These are phyloP conservation scores for Orbilia oligospora DNA, from an alignment of 2,329 filamentous ascomycete species.

Conservation along the genomic window DNA sequence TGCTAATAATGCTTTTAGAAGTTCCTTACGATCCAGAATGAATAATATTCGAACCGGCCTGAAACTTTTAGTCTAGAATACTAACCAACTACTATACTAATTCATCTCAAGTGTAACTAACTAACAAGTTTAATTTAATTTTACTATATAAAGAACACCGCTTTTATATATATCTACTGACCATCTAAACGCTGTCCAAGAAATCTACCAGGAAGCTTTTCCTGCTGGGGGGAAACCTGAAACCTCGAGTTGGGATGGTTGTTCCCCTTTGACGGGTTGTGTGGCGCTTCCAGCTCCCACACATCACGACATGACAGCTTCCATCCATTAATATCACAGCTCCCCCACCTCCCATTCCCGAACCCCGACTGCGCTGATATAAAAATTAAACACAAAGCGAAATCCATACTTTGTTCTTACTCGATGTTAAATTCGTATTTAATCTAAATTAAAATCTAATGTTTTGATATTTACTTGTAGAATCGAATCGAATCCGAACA, in stretches of 20 bases:
- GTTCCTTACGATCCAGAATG: constrained; percentile 3
- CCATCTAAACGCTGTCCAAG: no score
- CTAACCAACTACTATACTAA: no score
- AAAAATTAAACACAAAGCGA: background rate
- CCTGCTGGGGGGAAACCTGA: background rate
- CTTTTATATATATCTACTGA: no score
- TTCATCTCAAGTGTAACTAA: background rate
- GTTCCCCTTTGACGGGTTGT: background rate
- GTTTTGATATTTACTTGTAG: no score
- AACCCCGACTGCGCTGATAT: constrained; percentile 1
- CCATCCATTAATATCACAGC: background rate
- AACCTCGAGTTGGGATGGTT: background rate
- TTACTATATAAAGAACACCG: constrained; percentile 7
- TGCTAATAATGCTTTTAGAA: background rate
- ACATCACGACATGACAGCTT: background rate
- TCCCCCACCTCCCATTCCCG: constrained; percentile 21
- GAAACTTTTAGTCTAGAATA: background rate
- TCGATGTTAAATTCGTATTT: no score
- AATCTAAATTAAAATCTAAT: no score
- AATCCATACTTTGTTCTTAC: no score
- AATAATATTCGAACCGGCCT: constrained; percentile 3
- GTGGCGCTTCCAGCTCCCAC: constrained; percentile 8
- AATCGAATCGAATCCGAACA: no score
- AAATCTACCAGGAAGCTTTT: background rate
- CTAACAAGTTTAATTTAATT: background rate